Percentiles rank a stretch among this genome's conserved stretches.
phyloP scores from a whole-genome alignment of 495 filamentous ascomycete species.

The Collariella sp. region DNA sequence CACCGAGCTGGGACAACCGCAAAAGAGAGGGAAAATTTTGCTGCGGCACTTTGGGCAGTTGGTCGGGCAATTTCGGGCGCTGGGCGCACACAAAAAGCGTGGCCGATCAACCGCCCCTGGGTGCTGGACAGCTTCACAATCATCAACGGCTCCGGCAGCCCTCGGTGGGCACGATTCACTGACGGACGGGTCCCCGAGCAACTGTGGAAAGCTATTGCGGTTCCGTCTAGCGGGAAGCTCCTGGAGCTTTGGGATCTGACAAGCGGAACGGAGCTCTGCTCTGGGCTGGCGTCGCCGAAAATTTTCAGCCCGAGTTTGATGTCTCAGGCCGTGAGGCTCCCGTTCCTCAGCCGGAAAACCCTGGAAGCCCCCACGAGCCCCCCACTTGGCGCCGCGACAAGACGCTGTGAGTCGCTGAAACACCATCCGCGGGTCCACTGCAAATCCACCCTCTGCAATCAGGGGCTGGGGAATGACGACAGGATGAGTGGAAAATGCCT shows the following conservation, averaged over 20 bases:
- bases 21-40: conserved; percentile 18
- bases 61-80: conserved; percentile 25
- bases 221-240: conserved; percentile 2
- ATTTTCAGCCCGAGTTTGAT: conserved; percentile 25
- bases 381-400: conserved; percentile 19
- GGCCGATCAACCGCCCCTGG: conserved; percentile 6
- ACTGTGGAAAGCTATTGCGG: conserved; percentile 5
- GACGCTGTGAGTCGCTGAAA: conserved; percentile 12
- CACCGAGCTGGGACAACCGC: conserved; percentile 11
- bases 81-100: conserved; percentile 2
- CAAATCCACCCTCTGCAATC: conserved; percentile 7
- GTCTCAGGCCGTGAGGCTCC: conserved; percentile 31
- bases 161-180: neutral
- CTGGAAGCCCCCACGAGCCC: conserved; percentile 11
- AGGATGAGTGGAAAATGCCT: conserved; percentile 20
- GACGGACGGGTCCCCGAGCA: conserved; percentile 2
- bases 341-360: neutral
- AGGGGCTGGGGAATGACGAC: conserved; percentile 18
- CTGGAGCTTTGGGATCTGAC: conserved; percentile 5
- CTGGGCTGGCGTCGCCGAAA: conserved; percentile 20
- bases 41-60: conserved; percentile 18
- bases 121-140: neutral
- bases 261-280: conserved; percentile 7
- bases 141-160: neutral
- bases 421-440: neutral